Evolutionary conservation across 2,329 filamentous ascomycete genomes (phyloP).

Genomic region (Neofusicoccum laricinum): DNA sequence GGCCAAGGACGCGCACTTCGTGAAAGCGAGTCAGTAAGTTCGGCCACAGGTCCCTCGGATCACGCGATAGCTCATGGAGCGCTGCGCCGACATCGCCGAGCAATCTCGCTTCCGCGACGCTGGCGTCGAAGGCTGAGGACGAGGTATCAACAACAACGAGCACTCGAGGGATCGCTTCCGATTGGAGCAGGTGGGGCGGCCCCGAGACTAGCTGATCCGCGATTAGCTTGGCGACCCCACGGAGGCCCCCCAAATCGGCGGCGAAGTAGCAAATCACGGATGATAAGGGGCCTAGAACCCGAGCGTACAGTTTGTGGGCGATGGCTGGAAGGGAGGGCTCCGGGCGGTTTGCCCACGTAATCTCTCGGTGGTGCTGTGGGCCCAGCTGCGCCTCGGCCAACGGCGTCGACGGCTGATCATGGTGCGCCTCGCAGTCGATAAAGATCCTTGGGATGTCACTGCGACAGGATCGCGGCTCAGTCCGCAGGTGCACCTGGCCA

Average conservation of each 20-base stretch:
- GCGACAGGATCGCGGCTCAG: slow-evolving; percentile 7
- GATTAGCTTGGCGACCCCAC: slow-evolving; percentile 23
- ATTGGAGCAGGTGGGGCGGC: slow-evolving; percentile 18
- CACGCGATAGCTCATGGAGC: background rate
- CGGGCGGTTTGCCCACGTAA: background rate
- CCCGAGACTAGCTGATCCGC: slow-evolving; percentile 19
- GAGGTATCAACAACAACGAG: slow-evolving; percentile 26
- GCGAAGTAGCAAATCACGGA: slow-evolving; percentile 27
- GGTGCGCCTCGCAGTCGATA: slow-evolving; percentile 18
- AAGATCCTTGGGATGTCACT: slow-evolving; percentile 18
- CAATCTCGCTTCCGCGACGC: slow-evolving; percentile 18
- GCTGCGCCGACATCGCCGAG: slow-evolving; percentile 12
- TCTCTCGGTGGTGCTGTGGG: background rate
- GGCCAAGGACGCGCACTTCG: slow-evolving; percentile 19
- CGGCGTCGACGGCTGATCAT: background rate
- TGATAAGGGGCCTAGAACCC: slow-evolving; percentile 24
- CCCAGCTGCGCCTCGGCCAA: background rate
- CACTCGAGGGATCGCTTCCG: slow-evolving; percentile 20
- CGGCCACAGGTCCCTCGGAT: background rate
- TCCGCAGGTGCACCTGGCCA: slow-evolving; percentile 14
- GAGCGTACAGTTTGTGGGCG: slow-evolving; percentile 18
- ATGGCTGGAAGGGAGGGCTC: background rate
- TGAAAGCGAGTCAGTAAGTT: slow-evolving; percentile 15
- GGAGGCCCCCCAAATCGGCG: slow-evolving; percentile 24
- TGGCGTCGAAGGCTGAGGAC: slow-evolving; percentile 21